Evolutionary conservation across 495 filamentous ascomycete species (phyloP).

Genomic region (Tuber aestivum): DNA sequence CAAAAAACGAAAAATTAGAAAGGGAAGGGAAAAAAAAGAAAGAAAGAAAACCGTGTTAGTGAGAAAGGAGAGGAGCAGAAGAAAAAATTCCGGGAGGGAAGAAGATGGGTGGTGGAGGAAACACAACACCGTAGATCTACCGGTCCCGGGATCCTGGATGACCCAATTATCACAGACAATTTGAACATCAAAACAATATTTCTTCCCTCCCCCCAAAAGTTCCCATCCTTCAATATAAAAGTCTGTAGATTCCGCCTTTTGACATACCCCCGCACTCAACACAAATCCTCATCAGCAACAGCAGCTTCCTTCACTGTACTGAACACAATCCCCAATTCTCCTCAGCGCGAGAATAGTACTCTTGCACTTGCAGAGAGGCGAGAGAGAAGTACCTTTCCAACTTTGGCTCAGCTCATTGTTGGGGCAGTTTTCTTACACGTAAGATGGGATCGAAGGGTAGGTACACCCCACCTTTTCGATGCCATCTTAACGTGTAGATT

Average conservation of each 20-base stretch:
- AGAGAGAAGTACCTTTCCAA: conserved; percentile 17
- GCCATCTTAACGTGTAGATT: conserved; percentile 42
- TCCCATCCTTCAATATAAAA: conserved; percentile 28
- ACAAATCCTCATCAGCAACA: conserved; percentile 28
- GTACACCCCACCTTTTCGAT: conserved; percentile 33
- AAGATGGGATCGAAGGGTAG: conserved; percentile 44
- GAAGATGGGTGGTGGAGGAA: conserved; percentile 15
- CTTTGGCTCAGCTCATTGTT: conserved; percentile 19
- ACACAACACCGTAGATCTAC: conserved; percentile 31
- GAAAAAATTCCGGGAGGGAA: conserved; percentile 22
- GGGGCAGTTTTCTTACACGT: conserved; percentile 40
- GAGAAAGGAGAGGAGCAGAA: conserved; percentile 20
- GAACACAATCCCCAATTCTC: conserved; percentile 13
- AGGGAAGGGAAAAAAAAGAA: too few species aligned
- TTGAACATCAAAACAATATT: conserved; percentile 12
- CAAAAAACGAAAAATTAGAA: conserved; percentile 22
- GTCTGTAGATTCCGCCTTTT: conserved; percentile 31
- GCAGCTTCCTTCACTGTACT: neutral
- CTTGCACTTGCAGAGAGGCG: neutral
- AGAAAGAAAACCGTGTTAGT: conserved; percentile 2
- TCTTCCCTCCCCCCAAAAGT: conserved; percentile 9
- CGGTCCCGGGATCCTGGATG: conserved; percentile 32
- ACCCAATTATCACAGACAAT: conserved; percentile 22
- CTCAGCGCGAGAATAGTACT: conserved; percentile 14
- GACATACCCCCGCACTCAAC: conserved; percentile 20